Conservation (phyloP, 441 rosid genomes). For the Gossypium aridum region DNA sequence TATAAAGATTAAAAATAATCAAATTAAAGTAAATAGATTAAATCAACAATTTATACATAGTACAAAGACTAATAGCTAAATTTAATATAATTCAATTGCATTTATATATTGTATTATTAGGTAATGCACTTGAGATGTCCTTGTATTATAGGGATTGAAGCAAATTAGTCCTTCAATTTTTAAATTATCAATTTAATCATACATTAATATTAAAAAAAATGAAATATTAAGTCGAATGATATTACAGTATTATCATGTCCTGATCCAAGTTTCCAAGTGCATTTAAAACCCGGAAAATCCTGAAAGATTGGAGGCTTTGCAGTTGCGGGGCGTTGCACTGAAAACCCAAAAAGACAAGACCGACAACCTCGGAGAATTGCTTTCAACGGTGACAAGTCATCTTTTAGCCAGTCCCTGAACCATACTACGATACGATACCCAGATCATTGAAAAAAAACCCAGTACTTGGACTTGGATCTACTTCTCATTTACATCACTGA, state of each 20-base stretch:
- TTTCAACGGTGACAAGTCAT: background rate
- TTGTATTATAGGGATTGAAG: no score
- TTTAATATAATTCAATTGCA: no score
- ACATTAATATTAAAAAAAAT: no score
- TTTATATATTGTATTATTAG: no score
- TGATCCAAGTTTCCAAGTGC: background rate
- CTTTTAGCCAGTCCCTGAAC: background rate
- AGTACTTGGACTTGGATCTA: background rate
- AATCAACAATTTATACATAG: no score
- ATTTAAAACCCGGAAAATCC: background rate
- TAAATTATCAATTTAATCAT: no score
- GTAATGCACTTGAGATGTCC: no score
- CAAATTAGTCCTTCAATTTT: no score
- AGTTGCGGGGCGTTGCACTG: background rate
- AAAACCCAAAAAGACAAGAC: background rate
- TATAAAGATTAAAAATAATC: no score
- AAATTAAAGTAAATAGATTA: no score
- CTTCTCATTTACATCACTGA: background rate
- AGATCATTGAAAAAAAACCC: background rate
- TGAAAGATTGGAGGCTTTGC: background rate
- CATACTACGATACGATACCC: background rate
- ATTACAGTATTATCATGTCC: background rate
- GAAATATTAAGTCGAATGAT: no score
- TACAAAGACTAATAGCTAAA: no score
- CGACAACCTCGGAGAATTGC: background rate